These are phyloP conservation scores for Austroboletus novae-zelandiae DNA, from an alignment of 1,284 basidiomycete genomes.

Conservation along the genomic window DNA sequence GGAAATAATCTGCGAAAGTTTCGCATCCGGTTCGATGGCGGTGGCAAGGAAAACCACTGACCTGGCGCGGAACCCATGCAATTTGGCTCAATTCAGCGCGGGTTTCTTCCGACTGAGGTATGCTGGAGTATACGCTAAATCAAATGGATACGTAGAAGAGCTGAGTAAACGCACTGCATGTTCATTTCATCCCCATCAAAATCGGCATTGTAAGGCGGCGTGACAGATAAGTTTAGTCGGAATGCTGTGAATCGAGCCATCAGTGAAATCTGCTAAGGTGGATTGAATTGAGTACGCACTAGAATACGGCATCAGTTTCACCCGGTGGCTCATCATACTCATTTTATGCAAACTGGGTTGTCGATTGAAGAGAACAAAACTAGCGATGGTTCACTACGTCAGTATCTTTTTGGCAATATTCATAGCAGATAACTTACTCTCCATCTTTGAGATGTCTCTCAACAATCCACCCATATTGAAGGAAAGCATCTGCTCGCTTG, in stretches of 20 bases:
- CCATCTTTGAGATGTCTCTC: conserved; percentile 97
- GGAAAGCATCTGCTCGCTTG: conserved; percentile 94
- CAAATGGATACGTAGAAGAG: background rate
- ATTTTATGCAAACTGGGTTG: conserved; percentile 99
- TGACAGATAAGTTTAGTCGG: conserved; percentile 94
- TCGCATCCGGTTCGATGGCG: background rate
- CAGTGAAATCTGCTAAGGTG: conserved; percentile 25
- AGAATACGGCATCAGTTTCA: conserved; percentile 98
- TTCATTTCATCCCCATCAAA: conserved; percentile 99
- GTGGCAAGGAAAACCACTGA: conserved; percentile 33
- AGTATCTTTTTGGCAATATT: background rate
- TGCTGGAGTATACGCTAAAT: conserved; percentile 44
- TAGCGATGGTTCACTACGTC: conserved; percentile 29
- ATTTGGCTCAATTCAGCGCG: conserved; percentile 97
- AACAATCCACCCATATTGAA: conserved; percentile 99
- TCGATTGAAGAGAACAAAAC: conserved; percentile 96
- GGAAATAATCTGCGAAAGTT: conserved; percentile 80
- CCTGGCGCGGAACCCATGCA: conserved; percentile 98
- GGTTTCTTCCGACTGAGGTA: conserved; percentile 99
- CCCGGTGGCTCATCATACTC: conserved; percentile 99
- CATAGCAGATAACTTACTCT: conserved; percentile 63
- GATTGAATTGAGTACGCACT: conserved; percentile 55
- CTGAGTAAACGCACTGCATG: conserved; percentile 77
- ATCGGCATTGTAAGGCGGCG: conserved; percentile 93
- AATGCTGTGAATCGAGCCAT: conserved; percentile 62